Evolutionary conservation across 1,139 yeast species (phyloP), one percentile per base, ranked within the genome.

Genomic region (Zygosaccharomyces sapae): DNA sequence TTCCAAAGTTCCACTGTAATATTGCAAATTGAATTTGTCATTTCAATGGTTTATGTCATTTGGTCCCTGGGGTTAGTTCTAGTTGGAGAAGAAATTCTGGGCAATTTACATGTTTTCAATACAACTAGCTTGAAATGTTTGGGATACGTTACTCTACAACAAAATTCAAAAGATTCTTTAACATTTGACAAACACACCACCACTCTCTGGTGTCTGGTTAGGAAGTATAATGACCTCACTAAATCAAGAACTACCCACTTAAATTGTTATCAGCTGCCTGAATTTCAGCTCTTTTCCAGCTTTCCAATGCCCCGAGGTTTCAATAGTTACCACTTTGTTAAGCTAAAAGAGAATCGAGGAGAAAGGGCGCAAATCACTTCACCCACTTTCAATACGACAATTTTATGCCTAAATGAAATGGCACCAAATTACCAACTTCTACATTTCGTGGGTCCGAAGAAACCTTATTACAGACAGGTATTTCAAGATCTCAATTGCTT

Each of bases 31-130:
- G 37, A 30, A 12, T 48, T 48, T 33, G 22, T 10, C 38, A 41
- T 48, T 4, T 43, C 51, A 7, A 42, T 20, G 3, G 29, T 45
- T 31, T 33, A 45, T 12, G 31, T 45, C 31, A 35, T 48, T 8
- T 49, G 52, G 52, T 38, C 38, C n/a, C 29, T 38, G 10, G 52
- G 52, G 19, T 18, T 43, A 3, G 27, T 43, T 3, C 35, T 46
- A 8, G 20, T 48, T n/a, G 27, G 27, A 9, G 57, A 54, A 20
- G 46, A 41, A 16, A 37, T 36, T 16, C 25, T 49, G 22, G 52
- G 48, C 18, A 38, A 37, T 16, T 36, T 54, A 19, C 53, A 52
- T 38, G 16, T 50, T 20, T 50, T 54, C 39, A 51, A 51, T 30
- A 49, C 54, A 3, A 44, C 48, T 3, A 40, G 30, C 8, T 38